Evolutionary conservation across 495 filamentous ascomycete species (phyloP), one percentile per base, ranked within the genome.

Genomic region (Thozetella sp.): DNA sequence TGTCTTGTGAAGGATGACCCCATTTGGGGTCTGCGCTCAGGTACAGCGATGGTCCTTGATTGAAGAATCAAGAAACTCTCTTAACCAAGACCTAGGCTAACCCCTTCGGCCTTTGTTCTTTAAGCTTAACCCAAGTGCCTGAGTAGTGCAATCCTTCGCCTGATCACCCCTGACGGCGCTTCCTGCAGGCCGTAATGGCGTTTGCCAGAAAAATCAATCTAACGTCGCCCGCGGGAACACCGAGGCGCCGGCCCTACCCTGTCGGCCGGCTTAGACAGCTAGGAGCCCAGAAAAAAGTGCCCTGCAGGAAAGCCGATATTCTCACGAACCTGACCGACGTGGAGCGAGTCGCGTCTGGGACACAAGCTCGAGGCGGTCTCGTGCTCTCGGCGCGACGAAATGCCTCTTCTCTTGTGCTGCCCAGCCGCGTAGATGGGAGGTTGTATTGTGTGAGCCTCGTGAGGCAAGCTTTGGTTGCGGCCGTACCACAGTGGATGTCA

Each of bases 31-130:
- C n/a, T n/a, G n/a, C n/a, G n/a, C n/a, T n/a, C n/a, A n/a, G n/a
- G n/a, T n/a, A n/a, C n/a, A n/a, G n/a, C n/a, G n/a, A 55, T 43
- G 24, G 57, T 54, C 17, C 25, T 12, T 25, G 52, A 22, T 56
- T 46, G 34, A 53, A 10, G 43, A 48, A 48, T n/a, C 20, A 15
- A 4, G 43, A 48, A 11, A 4, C n/a, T 48, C 43, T 10, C 20
- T 17, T 17, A 48, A 48, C 6, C 10, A 4, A 15, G n/a, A 19
- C n/a, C 43, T n/a, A 48, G 6, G 11, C 20, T 48, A n/a, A 3
- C 9, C 6, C 20, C 4, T 48, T 48, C 20, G 9, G 43, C 43
- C 43, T n/a, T 48, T 19, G 11, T 48, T 17, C 17, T 10, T 10
- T 10, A 48, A 48, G 43, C 43, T 48, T 48, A 48, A 48, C 43